phyloP scores from a whole-genome alignment of 345 rosid genomes.

The Boechera stricta region DNA sequence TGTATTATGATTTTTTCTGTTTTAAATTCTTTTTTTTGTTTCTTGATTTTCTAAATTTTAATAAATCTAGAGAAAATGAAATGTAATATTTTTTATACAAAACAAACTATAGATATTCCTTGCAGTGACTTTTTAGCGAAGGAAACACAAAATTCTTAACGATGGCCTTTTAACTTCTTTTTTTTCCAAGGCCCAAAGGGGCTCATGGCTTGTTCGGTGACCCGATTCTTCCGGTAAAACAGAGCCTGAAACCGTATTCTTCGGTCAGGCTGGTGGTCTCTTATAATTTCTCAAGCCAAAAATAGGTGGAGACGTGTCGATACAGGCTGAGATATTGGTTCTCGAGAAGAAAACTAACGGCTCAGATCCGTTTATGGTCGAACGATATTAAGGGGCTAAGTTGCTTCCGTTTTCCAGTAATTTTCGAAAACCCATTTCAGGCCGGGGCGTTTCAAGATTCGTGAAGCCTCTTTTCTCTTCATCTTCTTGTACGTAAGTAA shows the following conservation, averaged over 20 bases:
- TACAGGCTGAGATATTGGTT: conserved; percentile 33
- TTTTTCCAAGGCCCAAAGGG: not conserved
- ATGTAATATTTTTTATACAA: no score
- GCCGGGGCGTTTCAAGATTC: conserved; percentile 2
- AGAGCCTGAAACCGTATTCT: not conserved
- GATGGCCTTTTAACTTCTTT: not conserved
- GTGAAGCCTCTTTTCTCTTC: conserved; percentile 23
- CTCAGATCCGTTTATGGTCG: conserved; percentile 11
- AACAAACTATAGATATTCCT: no score
- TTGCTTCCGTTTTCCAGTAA: conserved; percentile 26
- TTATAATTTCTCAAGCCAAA: conserved; percentile 9
- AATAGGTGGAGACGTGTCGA: conserved; percentile 36
- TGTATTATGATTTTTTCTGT: no score
- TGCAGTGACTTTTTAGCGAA: no score
- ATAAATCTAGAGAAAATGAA: not conserved
- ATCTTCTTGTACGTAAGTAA: conserved; percentile 8
- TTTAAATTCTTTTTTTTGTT: not conserved
- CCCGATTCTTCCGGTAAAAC: conserved; percentile 26
- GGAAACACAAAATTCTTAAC: not conserved
- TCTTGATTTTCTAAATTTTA: not conserved
- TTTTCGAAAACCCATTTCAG: conserved; percentile 25
- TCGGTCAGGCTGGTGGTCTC: not conserved
- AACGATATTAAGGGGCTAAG: conserved; percentile 36
- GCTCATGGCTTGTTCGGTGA: conserved; percentile 24
- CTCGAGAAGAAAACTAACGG: conserved; percentile 34